These are phyloP conservation scores for Spathaspora sp. DNA, from an alignment of 1,139 yeast genomes.

Conservation along the genomic window DNA sequence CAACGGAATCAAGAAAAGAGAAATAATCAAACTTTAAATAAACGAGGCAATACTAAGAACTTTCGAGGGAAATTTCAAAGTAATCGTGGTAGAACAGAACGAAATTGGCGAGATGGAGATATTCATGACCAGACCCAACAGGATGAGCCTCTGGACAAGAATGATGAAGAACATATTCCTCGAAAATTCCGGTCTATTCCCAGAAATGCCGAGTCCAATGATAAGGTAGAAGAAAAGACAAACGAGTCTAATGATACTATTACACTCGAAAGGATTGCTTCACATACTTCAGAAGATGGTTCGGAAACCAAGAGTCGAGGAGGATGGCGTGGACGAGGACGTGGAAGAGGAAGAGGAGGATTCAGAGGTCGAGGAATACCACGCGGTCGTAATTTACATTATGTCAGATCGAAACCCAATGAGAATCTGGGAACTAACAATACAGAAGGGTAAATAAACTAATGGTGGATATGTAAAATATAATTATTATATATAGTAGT, in stretches of 20 bases:
- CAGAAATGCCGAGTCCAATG: not conserved
- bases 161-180: conserved; percentile 7
- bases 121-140: too few relatives aligned
- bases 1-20: conserved; percentile 9
- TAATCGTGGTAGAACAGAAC: not conserved
- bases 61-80: not conserved
- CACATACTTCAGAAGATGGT: not conserved
- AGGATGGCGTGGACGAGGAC: conserved; percentile 6
- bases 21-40: conserved; percentile 1
- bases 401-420: conserved; percentile 22
- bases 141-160: not conserved
- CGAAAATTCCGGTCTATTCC: conserved; percentile 2
- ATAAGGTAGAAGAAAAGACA: not conserved
- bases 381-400: conserved; percentile 24
- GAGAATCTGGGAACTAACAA: conserved; percentile 1
- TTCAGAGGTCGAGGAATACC: conserved; percentile 19
- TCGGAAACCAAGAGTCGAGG: conserved; percentile 5
- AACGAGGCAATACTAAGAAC: not conserved
- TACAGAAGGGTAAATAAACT: too few relatives aligned
- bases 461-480: not conserved
- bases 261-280: conserved; percentile 1
- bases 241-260: conserved; percentile 1
- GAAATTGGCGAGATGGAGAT: conserved; percentile 1
- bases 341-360: conserved; percentile 16
- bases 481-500: not conserved